Evolutionary conservation across 2,329 filamentous ascomycete genomes (phyloP), one percentile per base, ranked within the genome.

Genomic region (Coniochaeta hoffmannii): DNA sequence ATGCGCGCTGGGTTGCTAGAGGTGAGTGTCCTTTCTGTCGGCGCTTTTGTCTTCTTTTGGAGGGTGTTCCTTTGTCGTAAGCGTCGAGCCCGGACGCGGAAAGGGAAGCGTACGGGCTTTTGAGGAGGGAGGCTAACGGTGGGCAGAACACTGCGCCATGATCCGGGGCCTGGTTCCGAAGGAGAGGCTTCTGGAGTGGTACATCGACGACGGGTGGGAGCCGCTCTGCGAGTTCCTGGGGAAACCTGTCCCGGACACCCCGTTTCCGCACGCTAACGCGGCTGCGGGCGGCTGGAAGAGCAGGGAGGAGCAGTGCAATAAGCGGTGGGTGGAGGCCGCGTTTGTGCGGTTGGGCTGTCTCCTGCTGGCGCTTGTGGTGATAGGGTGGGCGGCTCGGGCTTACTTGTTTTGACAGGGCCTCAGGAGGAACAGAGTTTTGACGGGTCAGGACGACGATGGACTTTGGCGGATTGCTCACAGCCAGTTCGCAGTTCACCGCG

Each of bases 191-290:
- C 64, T 76, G 3, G 71, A 73, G 51, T 74, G 66, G 65, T 63
- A 66, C 10, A 63, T 70, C 1, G 61, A 67, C 32, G 68, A 76
- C 19, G 72, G 72, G 14, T 75, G 73, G 72, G 68, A 62, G 50
- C 71, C 72, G 10, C 68, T 76, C 2, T 75, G 73, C 61, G 54
- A 63, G 41, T 76, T 75, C 49, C 57, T 74, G 1, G 66, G 65
- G 14, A 69, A 70, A 55, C 64, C 65, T 0, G 61, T 73, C 0
- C 72, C 72, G 1, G 57, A 65, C 0, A 54, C 59, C 30, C 57
- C 61, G n/a, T 73, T 73, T 55, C 71, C 71, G 1, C 65, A 66
- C 46, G 63, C 64, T 1, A 72, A 72, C 52, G 66, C 62, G 1
- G 57, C 56, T 15, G 55, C 9, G 12, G 57, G 61, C 1, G 62